phyloP scores from a whole-genome alignment of 2,329 filamentous ascomycete genomes.

The Xylariaceae sp. region DNA sequence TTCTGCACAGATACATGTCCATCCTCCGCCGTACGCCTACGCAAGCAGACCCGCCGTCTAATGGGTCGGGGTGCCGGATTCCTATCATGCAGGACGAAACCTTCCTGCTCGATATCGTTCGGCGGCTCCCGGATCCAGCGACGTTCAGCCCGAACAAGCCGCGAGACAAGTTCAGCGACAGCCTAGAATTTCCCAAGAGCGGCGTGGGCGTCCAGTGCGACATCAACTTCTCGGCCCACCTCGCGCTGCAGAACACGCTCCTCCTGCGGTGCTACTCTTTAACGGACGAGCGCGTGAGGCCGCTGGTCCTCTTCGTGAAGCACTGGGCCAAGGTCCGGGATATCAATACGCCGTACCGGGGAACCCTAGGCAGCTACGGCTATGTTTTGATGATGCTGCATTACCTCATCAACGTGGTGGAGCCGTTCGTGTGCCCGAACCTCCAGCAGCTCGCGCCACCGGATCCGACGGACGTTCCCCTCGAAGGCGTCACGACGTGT shows the following conservation, averaged over 20 bases:
- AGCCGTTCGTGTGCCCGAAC: conserved; percentile 79
- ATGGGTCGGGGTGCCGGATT: conserved; percentile 32
- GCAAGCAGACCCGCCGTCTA: conserved; percentile 13
- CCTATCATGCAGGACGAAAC: conserved; percentile 32
- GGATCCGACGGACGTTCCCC: conserved; percentile 30
- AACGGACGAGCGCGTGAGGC: conserved; percentile 70
- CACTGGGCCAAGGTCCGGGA: conserved; percentile 81
- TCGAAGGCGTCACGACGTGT: conserved; percentile 42
- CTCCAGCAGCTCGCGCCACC: conserved; percentile 55
- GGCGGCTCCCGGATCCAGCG: conserved; percentile 44
- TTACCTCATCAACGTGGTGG: conserved; percentile 76
- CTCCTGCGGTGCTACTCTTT: conserved; percentile 78
- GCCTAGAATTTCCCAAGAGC: conserved; percentile 70
- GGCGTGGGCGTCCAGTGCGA: conserved; percentile 83
- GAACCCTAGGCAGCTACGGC: conserved; percentile 83
- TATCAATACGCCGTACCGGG: conserved; percentile 82
- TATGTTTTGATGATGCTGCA: conserved; percentile 91
- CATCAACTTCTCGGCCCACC: conserved; percentile 82
- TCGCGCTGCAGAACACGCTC: conserved; percentile 77
- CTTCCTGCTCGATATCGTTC: conserved; percentile 38
- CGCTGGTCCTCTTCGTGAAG: conserved; percentile 81
- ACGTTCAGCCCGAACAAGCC: conserved; percentile 45
- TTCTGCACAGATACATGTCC: conserved; percentile 45
- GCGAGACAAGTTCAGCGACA: conserved; percentile 49
- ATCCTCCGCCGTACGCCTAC: conserved; percentile 42